These are phyloP conservation scores for Fragaria nilgerrensis DNA, from an alignment of 306 rosid species.

Conservation along the genomic window DNA sequence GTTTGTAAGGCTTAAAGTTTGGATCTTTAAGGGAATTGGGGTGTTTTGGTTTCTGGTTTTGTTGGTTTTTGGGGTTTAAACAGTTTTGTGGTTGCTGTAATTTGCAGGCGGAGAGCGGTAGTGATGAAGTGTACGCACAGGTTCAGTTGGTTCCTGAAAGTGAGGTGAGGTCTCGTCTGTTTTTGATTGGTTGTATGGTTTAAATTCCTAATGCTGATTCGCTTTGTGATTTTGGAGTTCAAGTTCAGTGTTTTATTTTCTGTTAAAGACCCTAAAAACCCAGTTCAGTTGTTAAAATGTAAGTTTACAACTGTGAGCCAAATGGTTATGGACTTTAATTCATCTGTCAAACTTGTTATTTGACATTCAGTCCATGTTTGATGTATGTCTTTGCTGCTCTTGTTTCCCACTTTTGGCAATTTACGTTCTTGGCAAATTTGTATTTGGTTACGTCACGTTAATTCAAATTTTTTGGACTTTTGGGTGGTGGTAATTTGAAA, in stretches of 20 bases:
- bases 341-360: not conserved
- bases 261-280: not conserved
- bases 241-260: not conserved
- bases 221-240: not conserved
- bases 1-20: constrained; percentile 1
- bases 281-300: not conserved
- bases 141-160: constrained; percentile 82
- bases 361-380: not conserved
- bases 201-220: not conserved
- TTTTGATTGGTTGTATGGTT: constrained; percentile 17
- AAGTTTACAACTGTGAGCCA: not conserved
- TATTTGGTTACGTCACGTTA: not conserved
- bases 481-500: not conserved
- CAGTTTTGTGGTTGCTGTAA: constrained; percentile 9
- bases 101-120: constrained; percentile 89
- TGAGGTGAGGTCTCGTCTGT: constrained; percentile 55
- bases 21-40: not conserved
- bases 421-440: not conserved
- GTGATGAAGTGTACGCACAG: constrained; percentile 89
- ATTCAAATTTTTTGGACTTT: not conserved
- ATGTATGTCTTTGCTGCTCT: not conserved
- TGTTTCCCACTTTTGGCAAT: not conserved
- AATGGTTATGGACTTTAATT: not conserved
- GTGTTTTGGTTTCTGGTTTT: constrained; percentile 17
- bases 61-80: constrained; percentile 16